phyloP scores from a whole-genome alignment of 129 eudicot species.

The Smallanthus sonchifolius region DNA sequence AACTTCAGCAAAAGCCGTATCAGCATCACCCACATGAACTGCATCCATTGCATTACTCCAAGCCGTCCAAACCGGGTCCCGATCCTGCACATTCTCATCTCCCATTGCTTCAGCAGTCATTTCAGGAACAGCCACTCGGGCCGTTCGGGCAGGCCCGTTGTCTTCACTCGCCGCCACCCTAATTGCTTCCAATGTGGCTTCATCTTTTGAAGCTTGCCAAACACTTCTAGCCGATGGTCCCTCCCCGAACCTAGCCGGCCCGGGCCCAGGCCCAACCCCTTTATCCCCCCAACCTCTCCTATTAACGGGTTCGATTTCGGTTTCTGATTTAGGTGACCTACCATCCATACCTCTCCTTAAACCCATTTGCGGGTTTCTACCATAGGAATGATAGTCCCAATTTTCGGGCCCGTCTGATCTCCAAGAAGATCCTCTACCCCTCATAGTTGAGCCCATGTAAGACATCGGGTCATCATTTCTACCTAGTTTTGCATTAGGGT shows the following conservation, averaged over 20 bases:
- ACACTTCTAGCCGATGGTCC: conserved; percentile 99
- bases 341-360: conserved; percentile 52
- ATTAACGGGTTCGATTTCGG: conserved; percentile 43
- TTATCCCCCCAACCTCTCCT: conserved; percentile 95
- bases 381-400: conserved; percentile 67
- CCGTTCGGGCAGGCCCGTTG: conserved; percentile 57
- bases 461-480: conserved; percentile 49
- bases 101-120: conserved; percentile 77
- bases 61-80: conserved; percentile 86
- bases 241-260: conserved; percentile 77
- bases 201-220: conserved; percentile 99
- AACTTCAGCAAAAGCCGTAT: conserved; percentile 89
- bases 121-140: conserved; percentile 81
- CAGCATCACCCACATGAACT: conserved; percentile 76
- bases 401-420: conserved; percentile 66
- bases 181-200: conserved; percentile 93
- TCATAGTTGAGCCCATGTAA: conserved; percentile 41
- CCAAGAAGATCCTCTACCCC: conserved; percentile 72
- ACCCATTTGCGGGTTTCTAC: conserved; percentile 59
- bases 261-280: conserved; percentile 56
- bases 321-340: conserved; percentile 66
- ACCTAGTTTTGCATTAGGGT: conserved; percentile 54
- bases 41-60: conserved; percentile 99
- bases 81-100: conserved; percentile 69
- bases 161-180: conserved; percentile 97